Percentiles rank a stretch among this genome's conserved stretches.
Evolutionary conservation across 805 yeast species (phyloP).

Genomic region (Metschnikowia reukaufii): DNA sequence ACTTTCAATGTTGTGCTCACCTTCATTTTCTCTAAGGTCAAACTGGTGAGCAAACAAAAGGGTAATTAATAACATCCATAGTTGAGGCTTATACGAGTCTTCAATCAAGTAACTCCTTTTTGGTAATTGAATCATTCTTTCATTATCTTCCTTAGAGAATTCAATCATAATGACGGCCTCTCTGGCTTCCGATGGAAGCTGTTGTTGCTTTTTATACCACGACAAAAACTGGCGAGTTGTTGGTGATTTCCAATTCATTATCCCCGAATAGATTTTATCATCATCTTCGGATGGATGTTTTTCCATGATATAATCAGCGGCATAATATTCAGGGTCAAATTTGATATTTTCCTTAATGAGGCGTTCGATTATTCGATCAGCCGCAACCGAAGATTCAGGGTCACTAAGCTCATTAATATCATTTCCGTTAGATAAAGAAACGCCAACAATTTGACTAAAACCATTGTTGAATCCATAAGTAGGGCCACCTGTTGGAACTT

Average conservation of each 20-base stretch:
- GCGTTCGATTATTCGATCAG: constrained; percentile 66
- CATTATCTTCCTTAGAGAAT: constrained; percentile 61
- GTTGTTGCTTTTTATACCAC: constrained; percentile 46
- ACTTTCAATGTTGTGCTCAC: constrained; percentile 75
- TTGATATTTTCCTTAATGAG: constrained; percentile 63
- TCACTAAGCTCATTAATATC: constrained; percentile 86
- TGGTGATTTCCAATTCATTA: constrained; percentile 56
- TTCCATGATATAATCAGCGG: constrained; percentile 72
- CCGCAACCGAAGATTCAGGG: constrained; percentile 66
- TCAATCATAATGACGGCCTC: constrained; percentile 42
- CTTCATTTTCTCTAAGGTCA: constrained; percentile 72
- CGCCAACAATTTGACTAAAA: constrained; percentile 59
- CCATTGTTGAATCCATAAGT: constrained; percentile 81
- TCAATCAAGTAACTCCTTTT: constrained; percentile 57
- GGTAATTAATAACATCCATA: constrained; percentile 63
- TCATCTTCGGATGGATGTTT: constrained; percentile 58
- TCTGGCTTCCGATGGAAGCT: constrained; percentile 23
- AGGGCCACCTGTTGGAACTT: constrained; percentile 25
- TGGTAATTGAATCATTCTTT: constrained; percentile 69
- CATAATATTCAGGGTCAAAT: constrained; percentile 87
- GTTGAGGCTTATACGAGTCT: constrained; percentile 46
- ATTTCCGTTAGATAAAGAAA: constrained; percentile 77
- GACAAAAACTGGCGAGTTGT: constrained; percentile 41
- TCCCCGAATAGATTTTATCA: constrained; percentile 43
- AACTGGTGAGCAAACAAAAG: constrained; percentile 71